A percentile compares a stretch with the other conserved stretches of the same genome.
Evolutionary conservation across 345 rosid genomes (phyloP).

Genomic region (Hirschfeldia incana): DNA sequence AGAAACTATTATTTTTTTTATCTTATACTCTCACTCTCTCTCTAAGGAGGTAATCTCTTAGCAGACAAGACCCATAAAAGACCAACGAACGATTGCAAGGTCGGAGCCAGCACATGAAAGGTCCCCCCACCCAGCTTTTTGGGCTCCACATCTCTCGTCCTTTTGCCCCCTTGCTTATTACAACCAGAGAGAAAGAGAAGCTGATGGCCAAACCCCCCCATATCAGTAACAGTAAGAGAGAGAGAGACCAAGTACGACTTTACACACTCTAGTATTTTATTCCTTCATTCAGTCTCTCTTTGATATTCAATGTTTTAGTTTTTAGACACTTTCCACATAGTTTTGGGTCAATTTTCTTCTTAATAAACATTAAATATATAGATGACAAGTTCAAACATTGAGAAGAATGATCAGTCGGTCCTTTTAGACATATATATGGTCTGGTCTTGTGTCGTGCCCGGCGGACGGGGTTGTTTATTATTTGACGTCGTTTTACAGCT

Average conservation of each 20-base stretch:
- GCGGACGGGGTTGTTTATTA: not conserved
- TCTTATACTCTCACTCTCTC: not conserved
- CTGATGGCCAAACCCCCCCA: not conserved
- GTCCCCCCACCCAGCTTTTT: slow-evolving; percentile 41
- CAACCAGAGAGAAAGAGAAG: not conserved
- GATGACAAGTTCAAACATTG: not conserved
- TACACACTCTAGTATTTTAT: not conserved
- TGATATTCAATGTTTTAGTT: not conserved
- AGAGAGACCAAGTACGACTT: not conserved
- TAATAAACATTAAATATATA: not conserved
- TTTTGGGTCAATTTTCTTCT: not conserved
- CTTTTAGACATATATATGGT: not conserved
- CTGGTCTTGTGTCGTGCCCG: not conserved
- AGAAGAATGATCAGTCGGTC: not conserved
- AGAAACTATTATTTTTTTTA: not conserved
- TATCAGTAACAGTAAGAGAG: not conserved
- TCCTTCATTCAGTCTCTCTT: not conserved
- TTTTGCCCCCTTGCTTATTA: slow-evolving; percentile 19
- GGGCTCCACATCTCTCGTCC: slow-evolving; percentile 68
- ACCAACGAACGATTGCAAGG: slow-evolving; percentile 67
- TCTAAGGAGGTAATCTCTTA: not conserved
- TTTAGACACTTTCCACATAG: not conserved
- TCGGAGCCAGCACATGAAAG: slow-evolving; percentile 78
- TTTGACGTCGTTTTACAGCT: not conserved
- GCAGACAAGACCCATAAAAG: slow-evolving; percentile 67